Base-by-base conservation (phyloP, 2,329 filamentous ascomycete genomes). In the Fusarium sterilihyphosum region DNA sequence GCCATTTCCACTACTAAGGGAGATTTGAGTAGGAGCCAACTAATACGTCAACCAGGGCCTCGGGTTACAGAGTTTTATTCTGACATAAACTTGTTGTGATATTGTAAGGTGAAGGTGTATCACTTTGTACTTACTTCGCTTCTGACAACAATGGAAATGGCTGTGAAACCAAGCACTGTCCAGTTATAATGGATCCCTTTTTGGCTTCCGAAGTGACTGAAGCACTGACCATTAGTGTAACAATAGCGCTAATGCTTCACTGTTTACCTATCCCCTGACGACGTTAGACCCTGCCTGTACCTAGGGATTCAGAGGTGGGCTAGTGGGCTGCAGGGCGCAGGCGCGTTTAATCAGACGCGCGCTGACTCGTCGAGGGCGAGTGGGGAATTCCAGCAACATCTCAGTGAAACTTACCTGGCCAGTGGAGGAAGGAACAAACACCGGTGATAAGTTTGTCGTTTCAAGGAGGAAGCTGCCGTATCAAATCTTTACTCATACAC, bases 1-100 rank as follows among this genome's bases (percentile, higher is more conserved):
- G 93, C 89, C 93, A 95, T 95, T 61, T 29, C 65, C n/a, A 40
- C 22, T 53, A n/a, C n/a, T 11, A 43, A 35, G 29, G n/a, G 26
- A 37, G 14, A 24, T 22, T 40, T 41, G 29, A 13, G 16, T 5
- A 37, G 26, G 44, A 22, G 18, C 6, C 8, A n/a, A 46, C 41
- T 17, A 29, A 56, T 47, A 38, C 26, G n/a, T 44, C 20, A n/a
- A 35, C 9, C 31, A 54, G 16, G 14, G 24, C 16, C 12, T n/a
- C 56, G 24, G 37, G 33, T 14, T 44, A 20, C 35, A 50, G 22
- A 40, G 41, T 37, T 60, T 56, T 35, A 29, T n/a, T 40, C 40
- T 52, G 26, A 41, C 26, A n/a, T 13, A 61, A 44, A 31, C 43
- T 53, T 43, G 49, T 43, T 62, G 56, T 58, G 52, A 59, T 46